phyloP scores from a whole-genome alignment of 306 rosid species.

The Pyrus pyrifolia region DNA sequence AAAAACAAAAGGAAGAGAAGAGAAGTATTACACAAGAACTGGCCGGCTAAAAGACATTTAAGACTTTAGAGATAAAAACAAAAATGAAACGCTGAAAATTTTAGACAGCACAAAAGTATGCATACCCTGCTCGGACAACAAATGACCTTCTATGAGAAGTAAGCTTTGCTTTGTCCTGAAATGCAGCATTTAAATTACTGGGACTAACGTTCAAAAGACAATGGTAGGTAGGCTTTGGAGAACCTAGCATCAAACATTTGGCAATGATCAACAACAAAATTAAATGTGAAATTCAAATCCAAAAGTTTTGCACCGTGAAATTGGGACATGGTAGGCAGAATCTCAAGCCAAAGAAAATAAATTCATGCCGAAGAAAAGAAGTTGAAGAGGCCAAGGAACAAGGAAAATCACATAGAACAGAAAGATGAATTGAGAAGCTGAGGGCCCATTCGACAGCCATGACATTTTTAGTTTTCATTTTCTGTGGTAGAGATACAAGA shows the following conservation, averaged over 20 bases:
- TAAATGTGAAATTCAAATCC: neutral
- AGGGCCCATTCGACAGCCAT: too few species aligned
- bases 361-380: neutral
- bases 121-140: conserved; percentile 49
- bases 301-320: neutral
- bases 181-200: conserved; percentile 10
- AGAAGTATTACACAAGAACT: neutral
- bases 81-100: neutral
- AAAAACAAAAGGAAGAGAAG: neutral
- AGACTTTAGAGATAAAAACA: neutral
- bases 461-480: too few species aligned
- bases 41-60: neutral
- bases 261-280: conserved; percentile 1
- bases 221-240: conserved; percentile 33
- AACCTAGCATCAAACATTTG: conserved; percentile 35
- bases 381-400: neutral
- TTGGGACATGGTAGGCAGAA: neutral
- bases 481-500: too few species aligned
- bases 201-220: conserved; percentile 34
- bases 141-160: conserved; percentile 20
- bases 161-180: conserved; percentile 28
- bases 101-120: neutral
- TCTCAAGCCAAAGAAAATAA: neutral
- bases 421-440: neutral
- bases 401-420: neutral